These are phyloP conservation scores for Desmodesmus armatus DNA, from an alignment of 139 green algal genomes.

Conservation along the genomic window DNA sequence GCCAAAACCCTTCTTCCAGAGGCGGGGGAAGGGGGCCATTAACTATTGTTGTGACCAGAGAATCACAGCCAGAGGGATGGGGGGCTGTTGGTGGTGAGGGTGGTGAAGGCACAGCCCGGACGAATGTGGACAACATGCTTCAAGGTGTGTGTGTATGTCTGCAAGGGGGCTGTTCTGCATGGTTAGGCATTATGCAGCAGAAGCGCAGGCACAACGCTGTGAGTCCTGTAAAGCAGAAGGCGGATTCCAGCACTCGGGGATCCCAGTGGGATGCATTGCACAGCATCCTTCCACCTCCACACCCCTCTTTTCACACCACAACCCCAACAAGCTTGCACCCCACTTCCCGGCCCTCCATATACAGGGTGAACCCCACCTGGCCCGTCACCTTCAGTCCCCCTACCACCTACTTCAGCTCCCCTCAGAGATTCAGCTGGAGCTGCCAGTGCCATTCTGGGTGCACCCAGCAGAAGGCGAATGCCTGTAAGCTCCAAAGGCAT, in stretches of 20 bases:
- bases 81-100: slow-evolving; percentile 50
- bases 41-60: neutral
- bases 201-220: too few relatives aligned
- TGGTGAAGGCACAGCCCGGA: slow-evolving; percentile 65
- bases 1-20: neutral
- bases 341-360: too few relatives aligned
- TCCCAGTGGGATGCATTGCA: neutral
- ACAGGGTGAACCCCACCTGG: slow-evolving; percentile 71
- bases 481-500: neutral
- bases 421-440: neutral
- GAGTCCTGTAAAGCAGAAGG: too few relatives aligned
- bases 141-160: too few relatives aligned
- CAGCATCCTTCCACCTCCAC: too few relatives aligned
- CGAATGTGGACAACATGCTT: slow-evolving; percentile 70
- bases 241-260: neutral
- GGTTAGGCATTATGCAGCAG: too few relatives aligned
- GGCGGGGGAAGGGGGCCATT: too few relatives aligned
- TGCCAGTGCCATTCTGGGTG: too few relatives aligned
- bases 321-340: neutral
- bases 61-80: too few relatives aligned
- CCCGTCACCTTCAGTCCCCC: slow-evolving; percentile 60
- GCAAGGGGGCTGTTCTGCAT: too few relatives aligned
- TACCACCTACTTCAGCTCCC: slow-evolving; percentile 54
- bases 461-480: neutral
- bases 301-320: neutral